These are phyloP conservation scores for Begonia fuchsioides DNA, from an alignment of 306 rosid genomes.

Conservation along the genomic window DNA sequence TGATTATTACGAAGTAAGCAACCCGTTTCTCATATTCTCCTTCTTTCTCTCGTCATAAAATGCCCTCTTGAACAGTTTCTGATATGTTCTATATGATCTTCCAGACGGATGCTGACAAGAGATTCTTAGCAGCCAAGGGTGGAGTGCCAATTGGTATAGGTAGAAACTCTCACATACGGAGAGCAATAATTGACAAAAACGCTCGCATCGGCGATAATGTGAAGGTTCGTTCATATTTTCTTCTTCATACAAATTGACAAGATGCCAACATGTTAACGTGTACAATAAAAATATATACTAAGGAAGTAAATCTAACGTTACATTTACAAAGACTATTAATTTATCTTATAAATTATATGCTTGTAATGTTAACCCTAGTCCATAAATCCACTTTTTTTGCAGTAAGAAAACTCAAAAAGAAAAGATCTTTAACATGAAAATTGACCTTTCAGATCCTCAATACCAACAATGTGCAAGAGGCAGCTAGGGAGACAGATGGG, in stretches of 20 bases:
- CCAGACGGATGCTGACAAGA: too few species aligned
- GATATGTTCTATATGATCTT: conserved; percentile 7
- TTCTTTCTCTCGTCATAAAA: neutral
- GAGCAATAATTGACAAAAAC: conserved; percentile 96
- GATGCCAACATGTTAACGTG: too few species aligned
- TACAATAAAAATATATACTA: too few species aligned
- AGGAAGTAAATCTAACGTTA: too few species aligned
- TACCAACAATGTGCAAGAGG: conserved; percentile 75
- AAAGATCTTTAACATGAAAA: neutral
- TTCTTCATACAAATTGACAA: neutral
- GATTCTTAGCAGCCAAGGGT: too few species aligned
- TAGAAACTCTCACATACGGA: conserved; percentile 70
- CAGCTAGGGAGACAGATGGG: conserved; percentile 95
- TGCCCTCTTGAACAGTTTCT: too few species aligned
- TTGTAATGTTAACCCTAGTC: too few species aligned
- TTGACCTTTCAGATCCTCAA: conserved; percentile 51
- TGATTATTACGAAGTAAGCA: conserved; percentile 84
- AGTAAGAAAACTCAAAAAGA: neutral
- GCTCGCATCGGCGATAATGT: conserved; percentile 89
- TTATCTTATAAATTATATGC: too few species aligned
- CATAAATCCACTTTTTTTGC: neutral
- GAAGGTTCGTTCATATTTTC: conserved; percentile 32
- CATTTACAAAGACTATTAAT: too few species aligned
- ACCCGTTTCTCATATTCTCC: neutral
- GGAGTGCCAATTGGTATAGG: too few species aligned